These are phyloP conservation scores for Alternaria novae-zelandiae DNA, from an alignment of 2,329 filamentous ascomycete species.

Conservation along the genomic window DNA sequence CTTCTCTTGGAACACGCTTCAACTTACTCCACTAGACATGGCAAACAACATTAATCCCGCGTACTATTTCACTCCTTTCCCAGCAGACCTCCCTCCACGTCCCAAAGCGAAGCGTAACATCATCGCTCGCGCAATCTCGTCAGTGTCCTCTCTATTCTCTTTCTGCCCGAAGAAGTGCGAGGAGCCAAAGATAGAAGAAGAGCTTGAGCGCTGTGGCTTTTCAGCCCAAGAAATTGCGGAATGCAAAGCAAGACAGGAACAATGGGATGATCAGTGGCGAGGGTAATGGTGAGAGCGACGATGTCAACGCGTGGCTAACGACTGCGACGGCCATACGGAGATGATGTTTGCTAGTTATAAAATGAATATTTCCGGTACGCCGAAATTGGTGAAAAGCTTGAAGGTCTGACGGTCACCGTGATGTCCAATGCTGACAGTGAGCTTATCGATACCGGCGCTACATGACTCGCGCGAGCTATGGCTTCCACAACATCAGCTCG, in stretches of 20 bases:
- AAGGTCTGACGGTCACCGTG: background rate
- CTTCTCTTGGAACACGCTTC: background rate
- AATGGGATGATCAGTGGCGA: background rate
- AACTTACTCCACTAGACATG: background rate
- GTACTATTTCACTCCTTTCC: background rate
- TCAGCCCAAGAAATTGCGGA: background rate
- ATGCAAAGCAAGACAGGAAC: background rate
- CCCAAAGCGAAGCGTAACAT: background rate
- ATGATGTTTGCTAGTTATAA: background rate
- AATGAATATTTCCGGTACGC: background rate
- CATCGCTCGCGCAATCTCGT: background rate
- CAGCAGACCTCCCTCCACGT: background rate
- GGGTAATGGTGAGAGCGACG: fast-evolving
- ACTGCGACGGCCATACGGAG: no score
- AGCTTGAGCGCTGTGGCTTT: background rate
- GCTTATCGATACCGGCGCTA: slow-evolving; percentile 2
- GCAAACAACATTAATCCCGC: background rate
- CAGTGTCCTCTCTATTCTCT: background rate
- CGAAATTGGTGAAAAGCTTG: background rate
- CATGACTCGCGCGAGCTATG: slow-evolving; percentile 6
- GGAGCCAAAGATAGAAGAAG: background rate
- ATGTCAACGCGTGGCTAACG: background rate
- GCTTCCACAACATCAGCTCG: background rate
- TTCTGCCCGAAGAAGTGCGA: background rate
- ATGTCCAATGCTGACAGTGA: background rate